Evolutionary conservation across 2,329 filamentous ascomycete species (phyloP), one percentile per base, ranked within the genome.

Genomic region (Aspergillus ochraceoroseus): DNA sequence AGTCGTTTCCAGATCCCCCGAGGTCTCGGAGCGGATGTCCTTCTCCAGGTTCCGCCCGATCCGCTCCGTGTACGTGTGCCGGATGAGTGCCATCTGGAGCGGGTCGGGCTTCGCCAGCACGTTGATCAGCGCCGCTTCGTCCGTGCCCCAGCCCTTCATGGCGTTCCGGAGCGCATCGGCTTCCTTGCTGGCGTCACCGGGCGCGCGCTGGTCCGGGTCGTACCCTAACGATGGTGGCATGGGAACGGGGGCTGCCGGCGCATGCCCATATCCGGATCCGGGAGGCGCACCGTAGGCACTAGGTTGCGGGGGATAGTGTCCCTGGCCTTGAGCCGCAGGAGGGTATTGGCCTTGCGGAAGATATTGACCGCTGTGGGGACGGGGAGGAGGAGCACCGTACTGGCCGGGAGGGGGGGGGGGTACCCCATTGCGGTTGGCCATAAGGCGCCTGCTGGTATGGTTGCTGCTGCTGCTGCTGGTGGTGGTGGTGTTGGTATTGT

Each of bases 11-110:
- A 92, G 82, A 63, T 82, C 80, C n/a, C 80, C 75, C 38, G 76
- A 73, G 3, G 82, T 85, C 62, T 94, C 87, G 18, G 75, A 79
- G 57, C 82, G 74, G 33, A 94, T 71, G 54, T 92, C 85, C 8
- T 76, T 72, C 46, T 87, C 67, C n/a, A 94, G 72, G 47, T 80
- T 75, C 41, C 85, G 79, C 36, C 72, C 44, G 71, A 59, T 82
- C 74, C 31, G 71, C 69, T 32, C 77, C 68, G 77, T 66, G 66
- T 81, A 94, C 1, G 80, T 72, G 7, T 71, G 59, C 31, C 79
- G 76, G 41, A 88, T 70, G 5, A 75, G 68, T 31, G 80, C 75
- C 43, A 88, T 74, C 58, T 89, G 83, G 2, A 86, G 68, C 1
- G 87, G 82, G 47, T 89, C 84, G 50, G 86, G 81, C 53, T 73